phyloP scores from a whole-genome alignment of 2,329 filamentous ascomycete species.

The Nothophoma quercina region DNA sequence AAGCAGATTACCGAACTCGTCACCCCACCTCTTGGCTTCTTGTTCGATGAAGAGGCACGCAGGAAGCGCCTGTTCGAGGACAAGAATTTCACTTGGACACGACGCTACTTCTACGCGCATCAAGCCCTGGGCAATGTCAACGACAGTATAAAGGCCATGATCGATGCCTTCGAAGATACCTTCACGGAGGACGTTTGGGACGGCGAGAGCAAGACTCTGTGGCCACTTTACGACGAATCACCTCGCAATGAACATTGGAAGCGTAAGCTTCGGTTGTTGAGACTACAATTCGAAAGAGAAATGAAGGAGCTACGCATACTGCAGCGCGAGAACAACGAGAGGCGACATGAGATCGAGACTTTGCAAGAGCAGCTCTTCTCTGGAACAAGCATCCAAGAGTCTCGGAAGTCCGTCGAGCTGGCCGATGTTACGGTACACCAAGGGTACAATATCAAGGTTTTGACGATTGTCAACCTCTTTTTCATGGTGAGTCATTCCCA shows the following conservation, averaged over 20 bases:
- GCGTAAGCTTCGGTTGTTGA: constrained; percentile 57
- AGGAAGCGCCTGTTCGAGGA: constrained; percentile 69
- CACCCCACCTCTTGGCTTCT: constrained; percentile 66
- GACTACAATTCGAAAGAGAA: constrained; percentile 60
- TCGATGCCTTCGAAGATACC: constrained; percentile 63
- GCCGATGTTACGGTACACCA: constrained; percentile 62
- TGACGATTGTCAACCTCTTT: constrained; percentile 68
- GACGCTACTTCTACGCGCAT: constrained; percentile 69
- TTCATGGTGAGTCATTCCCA: constrained; percentile 53
- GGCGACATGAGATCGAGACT: constrained; percentile 63
- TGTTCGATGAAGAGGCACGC: constrained; percentile 64
- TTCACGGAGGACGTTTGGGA: constrained; percentile 68
- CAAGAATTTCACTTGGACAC: constrained; percentile 66
- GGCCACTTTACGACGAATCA: constrained; percentile 61
- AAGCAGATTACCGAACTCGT: constrained; percentile 65
- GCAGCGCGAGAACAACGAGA: constrained; percentile 61
- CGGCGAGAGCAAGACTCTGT: constrained; percentile 62
- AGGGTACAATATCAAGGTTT: constrained; percentile 66
- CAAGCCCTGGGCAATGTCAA: constrained; percentile 68
- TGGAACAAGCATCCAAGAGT: constrained; percentile 69
- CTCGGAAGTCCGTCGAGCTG: constrained; percentile 65
- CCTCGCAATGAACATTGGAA: constrained; percentile 58
- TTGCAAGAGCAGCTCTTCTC: constrained; percentile 69
- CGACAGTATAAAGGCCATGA: constrained; percentile 65
- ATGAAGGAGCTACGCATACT: constrained; percentile 59